phyloP scores from a whole-genome alignment of 148 eudicot species.

The Cornus florida region DNA sequence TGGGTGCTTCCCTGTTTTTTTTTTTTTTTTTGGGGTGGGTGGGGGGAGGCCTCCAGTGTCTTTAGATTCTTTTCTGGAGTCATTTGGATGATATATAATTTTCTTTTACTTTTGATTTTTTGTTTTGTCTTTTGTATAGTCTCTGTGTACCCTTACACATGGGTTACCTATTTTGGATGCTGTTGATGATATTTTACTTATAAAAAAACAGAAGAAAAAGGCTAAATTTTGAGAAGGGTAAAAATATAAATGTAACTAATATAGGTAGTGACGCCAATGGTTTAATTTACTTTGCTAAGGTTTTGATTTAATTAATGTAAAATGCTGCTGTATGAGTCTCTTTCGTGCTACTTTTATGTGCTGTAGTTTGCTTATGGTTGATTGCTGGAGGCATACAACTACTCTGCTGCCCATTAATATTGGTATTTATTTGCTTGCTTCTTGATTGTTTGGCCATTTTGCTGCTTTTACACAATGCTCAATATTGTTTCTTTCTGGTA shows the following conservation, averaged over 20 bases:
- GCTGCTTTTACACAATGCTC: not conserved
- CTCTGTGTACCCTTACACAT: too few relatives aligned
- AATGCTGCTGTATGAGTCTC: not conserved
- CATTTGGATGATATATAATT: too few relatives aligned
- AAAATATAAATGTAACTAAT: not conserved
- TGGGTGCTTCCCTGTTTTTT: too few relatives aligned
- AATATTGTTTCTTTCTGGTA: not conserved
- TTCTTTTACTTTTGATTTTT: too few relatives aligned
- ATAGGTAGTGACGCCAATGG: not conserved
- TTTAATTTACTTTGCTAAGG: not conserved
- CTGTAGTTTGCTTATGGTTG: not conserved
- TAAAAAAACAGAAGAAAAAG: too few relatives aligned
- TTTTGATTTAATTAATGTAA: not conserved
- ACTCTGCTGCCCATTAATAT: not conserved
- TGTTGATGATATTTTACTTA: not conserved
- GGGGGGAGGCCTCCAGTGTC: too few relatives aligned
- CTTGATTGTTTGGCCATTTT: slow-evolving; percentile 5
- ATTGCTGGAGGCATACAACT: not conserved
- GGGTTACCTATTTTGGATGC: not conserved
- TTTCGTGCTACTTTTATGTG: not conserved
- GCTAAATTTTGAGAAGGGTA: not conserved
- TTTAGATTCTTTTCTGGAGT: too few relatives aligned
- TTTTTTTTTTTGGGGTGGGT: too few relatives aligned
- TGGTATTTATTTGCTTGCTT: slow-evolving; percentile 10
- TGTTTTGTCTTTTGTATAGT: too few relatives aligned